Evolutionary conservation across 1,284 basidiomycete genomes (phyloP), one percentile per base, ranked within the genome.

Genomic region (Ustilago crameri): DNA sequence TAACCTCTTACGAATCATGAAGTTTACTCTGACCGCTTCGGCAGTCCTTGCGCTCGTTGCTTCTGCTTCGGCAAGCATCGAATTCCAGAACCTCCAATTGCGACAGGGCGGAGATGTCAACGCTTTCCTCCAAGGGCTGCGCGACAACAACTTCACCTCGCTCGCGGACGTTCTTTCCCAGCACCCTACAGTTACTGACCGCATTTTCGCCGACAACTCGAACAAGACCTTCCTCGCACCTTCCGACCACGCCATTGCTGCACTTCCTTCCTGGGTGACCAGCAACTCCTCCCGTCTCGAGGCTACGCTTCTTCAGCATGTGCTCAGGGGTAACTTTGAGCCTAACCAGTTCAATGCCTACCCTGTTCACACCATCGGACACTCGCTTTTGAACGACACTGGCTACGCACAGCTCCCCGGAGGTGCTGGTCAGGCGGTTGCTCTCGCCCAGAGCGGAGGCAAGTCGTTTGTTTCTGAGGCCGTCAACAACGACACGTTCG

Each of bases 391-490:
- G 30, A 74, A 68, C 50, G 49, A 34, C 15, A 10, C 50, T 2
- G 55, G 49, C 7, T 74, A 51, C 37, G 42, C 47, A 12, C 53
- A 65, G 18, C 52, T 77, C n/a, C 75, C 75, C 20, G 75, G 75
- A 24, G 69, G 69, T 10, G 74, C 75, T 26, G 75, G 75, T 26
- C 73, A 74, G 53, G 70, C 70, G 12, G 74, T 77, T 10, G 73
- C 75, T 10, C 51, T 77, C 9, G 41, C 69, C 51, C 49, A 54
- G 47, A 52, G 45, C 8, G 55, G 41, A 24, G 18, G 61, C 48
- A 14, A 27, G 18, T 18, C 26, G 0, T 61, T 71, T 27, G 64
- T 75, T 12, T 34, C 68, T n/a, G 72, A 76, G 46, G 74, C 66
- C 3, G 57, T 69, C 27, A 76, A 76, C 74, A 67, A 67, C 49